These are phyloP conservation scores for Hypoxylon intermedium DNA, from an alignment of 495 filamentous ascomycete genomes.

Conservation along the genomic window DNA sequence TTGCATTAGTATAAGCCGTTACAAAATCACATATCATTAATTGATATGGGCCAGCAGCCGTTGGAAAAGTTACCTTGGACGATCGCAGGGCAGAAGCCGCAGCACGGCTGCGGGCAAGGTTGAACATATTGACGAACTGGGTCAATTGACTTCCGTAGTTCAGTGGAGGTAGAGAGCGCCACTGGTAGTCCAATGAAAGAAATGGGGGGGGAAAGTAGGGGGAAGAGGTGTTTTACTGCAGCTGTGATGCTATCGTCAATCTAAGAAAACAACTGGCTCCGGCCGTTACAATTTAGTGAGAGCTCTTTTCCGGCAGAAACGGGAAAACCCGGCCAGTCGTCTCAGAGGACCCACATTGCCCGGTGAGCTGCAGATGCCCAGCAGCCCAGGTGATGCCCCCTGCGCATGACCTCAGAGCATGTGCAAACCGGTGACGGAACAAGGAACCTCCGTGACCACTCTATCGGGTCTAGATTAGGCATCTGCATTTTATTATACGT, in stretches of 20 bases:
- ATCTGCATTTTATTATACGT: not conserved
- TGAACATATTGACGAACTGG: constrained; percentile 49
- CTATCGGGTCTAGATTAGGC: not conserved
- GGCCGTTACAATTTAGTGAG: constrained; percentile 17
- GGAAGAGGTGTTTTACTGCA: constrained; percentile 26
- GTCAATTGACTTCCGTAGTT: constrained; percentile 28
- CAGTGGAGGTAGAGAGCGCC: constrained; percentile 25
- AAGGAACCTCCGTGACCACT: constrained; percentile 14
- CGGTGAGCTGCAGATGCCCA: constrained; percentile 30
- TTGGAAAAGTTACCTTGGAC: constrained; percentile 51
- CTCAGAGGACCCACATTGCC: constrained; percentile 17
- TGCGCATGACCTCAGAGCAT: constrained; percentile 33
- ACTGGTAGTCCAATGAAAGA: constrained; percentile 10
- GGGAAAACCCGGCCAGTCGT: constrained; percentile 34
- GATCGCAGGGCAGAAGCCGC: constrained; percentile 57
- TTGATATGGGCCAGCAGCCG: constrained; percentile 14
- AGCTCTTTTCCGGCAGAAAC: constrained; percentile 35
- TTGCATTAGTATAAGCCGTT: constrained; percentile 14
- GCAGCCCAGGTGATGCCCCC: constrained; percentile 24
- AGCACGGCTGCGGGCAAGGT: constrained; percentile 56
- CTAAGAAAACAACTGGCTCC: constrained; percentile 29
- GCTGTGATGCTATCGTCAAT: constrained; percentile 36
- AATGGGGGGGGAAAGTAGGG: constrained; percentile 21
- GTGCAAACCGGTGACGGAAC: constrained; percentile 19
- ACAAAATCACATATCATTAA: not conserved